Conservation (phyloP, 768 basidiomycete species). For the Boletus rubescentipes region DNA sequence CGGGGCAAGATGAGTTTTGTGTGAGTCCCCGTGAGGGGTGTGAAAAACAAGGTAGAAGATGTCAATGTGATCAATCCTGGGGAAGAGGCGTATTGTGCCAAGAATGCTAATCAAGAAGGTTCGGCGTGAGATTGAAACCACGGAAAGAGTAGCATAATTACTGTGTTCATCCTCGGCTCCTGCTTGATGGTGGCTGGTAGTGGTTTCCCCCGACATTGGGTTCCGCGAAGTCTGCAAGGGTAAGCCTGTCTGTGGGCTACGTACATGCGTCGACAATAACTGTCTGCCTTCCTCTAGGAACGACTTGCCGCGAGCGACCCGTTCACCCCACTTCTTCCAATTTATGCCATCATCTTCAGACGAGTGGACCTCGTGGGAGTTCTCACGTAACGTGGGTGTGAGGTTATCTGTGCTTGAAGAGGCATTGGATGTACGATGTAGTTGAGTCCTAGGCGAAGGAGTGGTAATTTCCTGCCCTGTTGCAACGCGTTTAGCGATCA, state of each 20-base stretch:
- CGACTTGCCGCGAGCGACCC: slow-evolving; percentile 46
- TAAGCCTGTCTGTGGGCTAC: slow-evolving; percentile 19
- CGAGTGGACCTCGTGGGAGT: not conserved
- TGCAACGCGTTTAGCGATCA: slow-evolving; percentile 60
- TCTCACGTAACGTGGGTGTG: not conserved
- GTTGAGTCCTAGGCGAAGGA: slow-evolving; percentile 20
- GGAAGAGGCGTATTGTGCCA: slow-evolving; percentile 52
- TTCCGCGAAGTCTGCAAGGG: slow-evolving; percentile 9
- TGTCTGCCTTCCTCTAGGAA: slow-evolving; percentile 43
- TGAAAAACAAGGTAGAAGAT: slow-evolving; percentile 48
- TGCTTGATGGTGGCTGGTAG: not conserved
- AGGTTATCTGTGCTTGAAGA: slow-evolving; percentile 10
- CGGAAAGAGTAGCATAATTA: slow-evolving; percentile 19
- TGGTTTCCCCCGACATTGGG: not conserved
- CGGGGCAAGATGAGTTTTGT: slow-evolving; percentile 49
- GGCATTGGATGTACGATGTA: slow-evolving; percentile 16
- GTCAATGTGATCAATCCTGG: slow-evolving; percentile 65
- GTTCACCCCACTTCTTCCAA: slow-evolving; percentile 59
- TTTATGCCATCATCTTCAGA: slow-evolving; percentile 32
- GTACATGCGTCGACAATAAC: slow-evolving; percentile 37
- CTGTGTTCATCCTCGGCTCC: slow-evolving; percentile 33
- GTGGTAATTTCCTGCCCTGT: slow-evolving; percentile 50
- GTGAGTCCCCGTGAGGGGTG: slow-evolving; percentile 46
- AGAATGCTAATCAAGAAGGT: slow-evolving; percentile 45
- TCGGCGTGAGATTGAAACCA: not conserved